Evolutionary conservation across 805 yeast species (phyloP).

Genomic region (Saccharomycopsis oosterbeekiorum): DNA sequence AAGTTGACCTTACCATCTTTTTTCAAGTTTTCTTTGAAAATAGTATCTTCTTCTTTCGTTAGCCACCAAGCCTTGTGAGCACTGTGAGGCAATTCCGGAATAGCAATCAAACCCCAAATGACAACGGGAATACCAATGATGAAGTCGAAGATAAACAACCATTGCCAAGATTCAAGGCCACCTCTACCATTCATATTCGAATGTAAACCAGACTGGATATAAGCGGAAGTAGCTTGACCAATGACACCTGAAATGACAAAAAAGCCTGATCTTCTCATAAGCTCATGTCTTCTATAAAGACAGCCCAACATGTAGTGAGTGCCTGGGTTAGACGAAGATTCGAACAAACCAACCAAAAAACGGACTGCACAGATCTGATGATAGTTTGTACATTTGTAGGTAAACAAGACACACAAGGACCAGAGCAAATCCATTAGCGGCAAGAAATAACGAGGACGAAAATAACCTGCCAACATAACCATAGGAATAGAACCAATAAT

Average conservation of each 20-base stretch:
- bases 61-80: constrained; percentile 44
- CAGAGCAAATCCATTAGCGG: constrained; percentile 54
- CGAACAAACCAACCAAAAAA: constrained; percentile 60
- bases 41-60: constrained; percentile 46
- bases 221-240: constrained; percentile 53
- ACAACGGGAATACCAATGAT: constrained; percentile 34
- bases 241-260: constrained; percentile 54
- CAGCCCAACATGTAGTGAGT: constrained; percentile 51
- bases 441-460: constrained; percentile 20
- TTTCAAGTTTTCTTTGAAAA: constrained; percentile 37
- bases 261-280: constrained; percentile 51
- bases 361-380: constrained; percentile 49
- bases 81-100: constrained; percentile 52
- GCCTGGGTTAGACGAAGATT: constrained; percentile 56
- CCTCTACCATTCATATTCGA: constrained; percentile 36
- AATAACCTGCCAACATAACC: constrained; percentile 22
- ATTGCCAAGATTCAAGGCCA: constrained; percentile 60
- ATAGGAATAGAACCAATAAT: constrained; percentile 55
- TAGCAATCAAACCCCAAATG: constrained; percentile 29
- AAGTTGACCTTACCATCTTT: constrained; percentile 15
- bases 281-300: constrained; percentile 47
- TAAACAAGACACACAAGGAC: constrained; percentile 54
- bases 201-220: constrained; percentile 48
- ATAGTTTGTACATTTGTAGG: constrained; percentile 40
- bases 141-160: constrained; percentile 64